Evolutionary conservation across 2,329 filamentous ascomycete species (phyloP), one percentile per base, ranked within the genome.

Genomic region (Monosporascus sp.): DNA sequence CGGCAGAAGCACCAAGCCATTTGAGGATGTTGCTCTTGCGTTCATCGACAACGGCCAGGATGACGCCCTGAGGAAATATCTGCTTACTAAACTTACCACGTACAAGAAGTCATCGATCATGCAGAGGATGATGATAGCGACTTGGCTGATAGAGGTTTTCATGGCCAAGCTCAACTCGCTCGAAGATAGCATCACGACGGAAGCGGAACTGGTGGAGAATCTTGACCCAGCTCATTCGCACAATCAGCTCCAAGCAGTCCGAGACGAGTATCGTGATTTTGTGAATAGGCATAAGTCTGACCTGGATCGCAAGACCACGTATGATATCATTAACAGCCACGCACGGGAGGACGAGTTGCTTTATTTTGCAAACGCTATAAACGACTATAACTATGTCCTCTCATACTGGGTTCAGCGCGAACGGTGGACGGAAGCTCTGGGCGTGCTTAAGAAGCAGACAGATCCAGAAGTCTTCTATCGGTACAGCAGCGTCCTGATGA

Each of bases 401-500:
- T 89, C 90, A 9, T 99, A 99, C 71, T 99, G 94, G 94, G 88
- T 97, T 18, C 94, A 97, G 70, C 82, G 93, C 55, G 94, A 97
- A 72, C 84, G 89, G 62, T 99, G 94, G 94, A 73, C 76, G 5
- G 91, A 97, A 63, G 90, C 91, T 2, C 76, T 99, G 59, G 82
- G 84, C 52, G 91, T 97, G 41, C 78, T 99, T 50, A 96, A 97
- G 74, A 91, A 89, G 70, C 94, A 99, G 72, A 96, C 87, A 5
- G 89, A 96, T 49, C 83, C 90, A 0, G 90, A 96, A 49, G 89
- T 96, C 46, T 99, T 97, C 72, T 97, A 97, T 75, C 88, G 90
- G 58, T 97, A 97, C 70, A 94, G 90, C 75, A 96, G 88, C 64
- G 92, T 97, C n/a, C 80, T 99, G 47, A 96, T 99, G 88, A 87